Evolutionary conservation across 495 filamentous ascomycete genomes (phyloP).

Genomic region (Penicillium malachiteum): DNA sequence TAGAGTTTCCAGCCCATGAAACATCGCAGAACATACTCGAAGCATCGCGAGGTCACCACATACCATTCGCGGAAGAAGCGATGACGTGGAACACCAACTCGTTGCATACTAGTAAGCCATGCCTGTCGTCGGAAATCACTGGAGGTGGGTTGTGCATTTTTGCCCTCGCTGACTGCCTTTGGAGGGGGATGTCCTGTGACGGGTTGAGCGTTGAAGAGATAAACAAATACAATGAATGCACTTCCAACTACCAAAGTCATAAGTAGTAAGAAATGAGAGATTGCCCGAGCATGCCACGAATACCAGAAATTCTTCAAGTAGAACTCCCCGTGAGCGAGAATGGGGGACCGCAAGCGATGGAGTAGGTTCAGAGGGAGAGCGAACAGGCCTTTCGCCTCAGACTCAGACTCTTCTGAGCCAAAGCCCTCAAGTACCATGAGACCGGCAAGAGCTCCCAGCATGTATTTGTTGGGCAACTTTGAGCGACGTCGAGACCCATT

Average conservation of each 20-base stretch:
- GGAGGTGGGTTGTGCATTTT: constrained; percentile 69
- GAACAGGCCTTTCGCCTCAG: constrained; percentile 68
- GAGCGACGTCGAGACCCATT: constrained; percentile 35
- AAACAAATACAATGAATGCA: constrained; percentile 65
- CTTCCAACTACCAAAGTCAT: constrained; percentile 62
- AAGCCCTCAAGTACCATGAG: constrained; percentile 87
- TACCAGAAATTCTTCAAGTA: constrained; percentile 33
- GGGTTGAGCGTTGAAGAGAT: constrained; percentile 62
- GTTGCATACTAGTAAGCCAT: constrained; percentile 93
- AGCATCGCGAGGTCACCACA: constrained; percentile 73
- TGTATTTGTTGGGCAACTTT: constrained; percentile 65
- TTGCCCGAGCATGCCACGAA: constrained; percentile 42
- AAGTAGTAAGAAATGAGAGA: constrained; percentile 54
- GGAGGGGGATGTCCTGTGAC: constrained; percentile 23
- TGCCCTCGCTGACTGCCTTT: constrained; percentile 21
- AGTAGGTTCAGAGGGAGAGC: constrained; percentile 61
- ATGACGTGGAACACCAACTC: constrained; percentile 88
- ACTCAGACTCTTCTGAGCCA: constrained; percentile 53
- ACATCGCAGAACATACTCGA: constrained; percentile 79
- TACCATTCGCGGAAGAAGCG: constrained; percentile 80
- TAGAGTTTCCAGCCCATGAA: constrained; percentile 74
- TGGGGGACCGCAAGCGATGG: constrained; percentile 27
- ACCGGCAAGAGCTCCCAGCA: constrained; percentile 88
- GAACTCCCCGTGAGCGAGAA: constrained; percentile 25
- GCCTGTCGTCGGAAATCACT: constrained; percentile 84